phyloP scores from a whole-genome alignment of 345 rosid species.

The Tarenaya hassleriana region DNA sequence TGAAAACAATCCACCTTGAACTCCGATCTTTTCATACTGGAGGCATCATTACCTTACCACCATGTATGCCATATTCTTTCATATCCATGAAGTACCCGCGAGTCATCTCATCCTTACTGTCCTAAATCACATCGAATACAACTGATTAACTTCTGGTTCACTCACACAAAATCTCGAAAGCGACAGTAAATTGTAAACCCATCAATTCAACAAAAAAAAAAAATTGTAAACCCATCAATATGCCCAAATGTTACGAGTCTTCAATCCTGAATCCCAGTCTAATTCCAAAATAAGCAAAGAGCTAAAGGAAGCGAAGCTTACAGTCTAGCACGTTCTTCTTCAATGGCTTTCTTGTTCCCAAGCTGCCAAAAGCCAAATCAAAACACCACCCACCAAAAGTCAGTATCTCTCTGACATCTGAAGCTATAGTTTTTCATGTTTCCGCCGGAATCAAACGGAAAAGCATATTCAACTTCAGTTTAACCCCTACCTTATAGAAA shows the following conservation, averaged over 20 bases:
- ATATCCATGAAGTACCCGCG: slow-evolving; percentile 84
- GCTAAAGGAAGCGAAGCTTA: slow-evolving; percentile 33
- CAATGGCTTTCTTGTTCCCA: slow-evolving; percentile 61
- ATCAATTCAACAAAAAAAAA: no score
- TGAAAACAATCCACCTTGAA: background rate
- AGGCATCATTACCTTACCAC: slow-evolving; percentile 62
- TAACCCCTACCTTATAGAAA: slow-evolving; percentile 45
- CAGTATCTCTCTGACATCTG: background rate
- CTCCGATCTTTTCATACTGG: background rate
- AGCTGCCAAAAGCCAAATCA: slow-evolving; percentile 37
- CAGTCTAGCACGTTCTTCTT: slow-evolving; percentile 85
- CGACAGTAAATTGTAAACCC: background rate
- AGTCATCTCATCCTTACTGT: slow-evolving; percentile 97
- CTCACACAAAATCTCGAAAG: background rate
- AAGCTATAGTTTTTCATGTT: background rate
- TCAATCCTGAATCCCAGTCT: background rate
- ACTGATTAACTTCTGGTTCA: slow-evolving; percentile 20
- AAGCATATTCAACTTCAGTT: background rate
- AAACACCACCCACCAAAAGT: slow-evolving; percentile 4
- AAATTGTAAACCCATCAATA: background rate
- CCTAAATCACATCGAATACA: slow-evolving; percentile 41
- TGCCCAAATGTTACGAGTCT: slow-evolving; percentile 3
- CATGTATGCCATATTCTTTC: slow-evolving; percentile 62
- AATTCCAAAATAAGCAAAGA: slow-evolving; percentile 1
- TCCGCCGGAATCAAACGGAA: background rate